Evolutionary conservation across 1,284 basidiomycete genomes (phyloP).

Genomic region (Pseudomicrostroma phylloplanum): DNA sequence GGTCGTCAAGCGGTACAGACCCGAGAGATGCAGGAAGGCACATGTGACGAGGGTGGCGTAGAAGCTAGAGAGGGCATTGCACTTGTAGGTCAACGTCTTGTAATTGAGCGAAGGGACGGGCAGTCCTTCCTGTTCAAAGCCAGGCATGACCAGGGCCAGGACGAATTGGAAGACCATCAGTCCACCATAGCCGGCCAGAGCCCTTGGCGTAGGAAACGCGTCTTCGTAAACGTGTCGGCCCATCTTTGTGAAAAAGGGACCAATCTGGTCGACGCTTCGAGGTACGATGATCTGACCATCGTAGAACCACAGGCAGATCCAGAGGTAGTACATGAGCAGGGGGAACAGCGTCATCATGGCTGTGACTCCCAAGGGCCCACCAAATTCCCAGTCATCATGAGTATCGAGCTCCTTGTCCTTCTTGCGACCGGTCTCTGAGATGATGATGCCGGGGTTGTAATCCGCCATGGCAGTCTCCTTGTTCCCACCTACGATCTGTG

Average conservation of each 20-base stretch:
- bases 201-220: constrained; percentile 80
- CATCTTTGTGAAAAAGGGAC: constrained; percentile 76
- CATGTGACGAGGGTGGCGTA: constrained; percentile 79
- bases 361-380: constrained; percentile 81
- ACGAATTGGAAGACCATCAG: constrained; percentile 83
- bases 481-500: constrained; percentile 45
- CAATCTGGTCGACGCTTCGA: constrained; percentile 64
- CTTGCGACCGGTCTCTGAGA: constrained; percentile 43
- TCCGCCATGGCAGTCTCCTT: constrained; percentile 39
- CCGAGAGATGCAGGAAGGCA: constrained; percentile 68
- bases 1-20: constrained; percentile 82
- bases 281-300: constrained; percentile 79
- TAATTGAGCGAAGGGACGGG: constrained; percentile 57
- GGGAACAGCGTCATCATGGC: constrained; percentile 95
- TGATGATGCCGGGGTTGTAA: constrained; percentile 46
- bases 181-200: constrained; percentile 65
- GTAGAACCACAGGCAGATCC: constrained; percentile 95
- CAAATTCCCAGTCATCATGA: constrained; percentile 71
- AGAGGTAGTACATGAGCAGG: constrained; percentile 90
- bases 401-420: constrained; percentile 47
- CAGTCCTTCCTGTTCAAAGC: constrained; percentile 74
- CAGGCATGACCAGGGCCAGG: constrained; percentile 84
- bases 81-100: constrained; percentile 90
- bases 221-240: constrained; percentile 74
- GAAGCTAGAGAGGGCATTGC: constrained; percentile 74